These are phyloP conservation scores for Eucalyptus decipiens DNA, from an alignment of 345 rosid genomes.

Conservation along the genomic window DNA sequence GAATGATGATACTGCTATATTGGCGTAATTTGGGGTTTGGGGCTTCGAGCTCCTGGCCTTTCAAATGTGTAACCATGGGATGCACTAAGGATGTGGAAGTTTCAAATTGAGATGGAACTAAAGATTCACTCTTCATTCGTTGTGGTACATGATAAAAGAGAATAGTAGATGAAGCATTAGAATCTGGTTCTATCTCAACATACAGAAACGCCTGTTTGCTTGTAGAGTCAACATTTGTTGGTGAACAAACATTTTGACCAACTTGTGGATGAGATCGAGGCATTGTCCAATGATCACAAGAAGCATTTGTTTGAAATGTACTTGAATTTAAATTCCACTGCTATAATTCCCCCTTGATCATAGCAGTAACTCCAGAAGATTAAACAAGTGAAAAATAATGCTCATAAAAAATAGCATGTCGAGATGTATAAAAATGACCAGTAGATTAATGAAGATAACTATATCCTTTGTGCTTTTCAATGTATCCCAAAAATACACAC, in stretches of 20 bases:
- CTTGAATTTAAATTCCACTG: background rate
- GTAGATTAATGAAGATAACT: background rate
- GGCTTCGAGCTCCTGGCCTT: accelerated
- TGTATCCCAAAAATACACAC: too few species aligned
- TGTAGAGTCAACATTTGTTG: background rate
- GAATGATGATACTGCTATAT: background rate
- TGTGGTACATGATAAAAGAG: too few species aligned
- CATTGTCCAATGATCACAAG: too few species aligned
- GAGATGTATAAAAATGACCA: background rate
- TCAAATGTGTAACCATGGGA: background rate
- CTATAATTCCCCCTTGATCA: accelerated
- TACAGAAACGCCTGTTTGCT: background rate
- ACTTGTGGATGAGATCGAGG: background rate
- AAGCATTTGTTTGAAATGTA: background rate
- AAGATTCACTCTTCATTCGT: accelerated
- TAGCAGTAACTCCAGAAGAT: too few species aligned
- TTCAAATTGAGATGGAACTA: background rate
- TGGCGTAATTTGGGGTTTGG: background rate
- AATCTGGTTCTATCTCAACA: background rate
- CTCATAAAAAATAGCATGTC: too few species aligned
- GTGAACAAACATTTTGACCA: background rate
- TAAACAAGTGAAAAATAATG: too few species aligned
- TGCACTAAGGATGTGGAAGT: background rate
- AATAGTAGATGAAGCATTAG: background rate
- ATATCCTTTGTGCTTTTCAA: too few species aligned